These are phyloP conservation scores for Cyclocybe aegerita DNA, from an alignment of 768 basidiomycete species.

Conservation along the genomic window DNA sequence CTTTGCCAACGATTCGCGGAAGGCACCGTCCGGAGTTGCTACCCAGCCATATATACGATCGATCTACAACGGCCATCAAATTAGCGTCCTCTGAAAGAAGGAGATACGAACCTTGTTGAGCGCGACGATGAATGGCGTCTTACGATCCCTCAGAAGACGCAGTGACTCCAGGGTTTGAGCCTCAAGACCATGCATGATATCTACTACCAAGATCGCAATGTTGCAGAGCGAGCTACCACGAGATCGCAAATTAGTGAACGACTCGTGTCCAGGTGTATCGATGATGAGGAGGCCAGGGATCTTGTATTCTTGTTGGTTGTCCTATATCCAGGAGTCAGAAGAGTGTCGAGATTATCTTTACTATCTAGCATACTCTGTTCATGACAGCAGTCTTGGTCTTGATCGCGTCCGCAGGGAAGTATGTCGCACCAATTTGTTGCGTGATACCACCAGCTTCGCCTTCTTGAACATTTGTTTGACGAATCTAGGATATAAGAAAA, in stretches of 20 bases:
- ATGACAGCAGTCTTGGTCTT: constrained; percentile 90
- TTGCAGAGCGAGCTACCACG: constrained; percentile 98
- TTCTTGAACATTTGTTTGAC: constrained; percentile 99
- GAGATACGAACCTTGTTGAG: constrained; percentile 77
- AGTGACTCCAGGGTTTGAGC: constrained; percentile 98
- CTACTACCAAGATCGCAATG: constrained; percentile 97
- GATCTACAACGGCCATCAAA: constrained; percentile 52
- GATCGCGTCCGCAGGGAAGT: constrained; percentile 96
- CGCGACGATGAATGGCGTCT: constrained; percentile 98
- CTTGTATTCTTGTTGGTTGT: constrained; percentile 87
- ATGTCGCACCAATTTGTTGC: constrained; percentile 99
- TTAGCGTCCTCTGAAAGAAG: neutral
- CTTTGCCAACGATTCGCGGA: constrained; percentile 85
- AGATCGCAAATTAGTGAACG: constrained; percentile 94
- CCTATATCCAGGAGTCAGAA: constrained; percentile 38
- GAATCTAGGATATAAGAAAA: constrained; percentile 61
- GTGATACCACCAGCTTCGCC: constrained; percentile 99
- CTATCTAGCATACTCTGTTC: constrained; percentile 59
- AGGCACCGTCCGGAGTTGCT: constrained; percentile 86
- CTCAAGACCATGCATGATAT: constrained; percentile 99
- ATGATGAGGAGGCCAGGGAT: constrained; percentile 95
- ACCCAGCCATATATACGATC: constrained; percentile 98
- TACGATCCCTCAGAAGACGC: constrained; percentile 84
- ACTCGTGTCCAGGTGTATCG: constrained; percentile 99
- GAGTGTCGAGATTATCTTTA: neutral